Conservation (phyloP, 495 filamentous ascomycete species). For the Clohesyomyces aquaticus region DNA sequence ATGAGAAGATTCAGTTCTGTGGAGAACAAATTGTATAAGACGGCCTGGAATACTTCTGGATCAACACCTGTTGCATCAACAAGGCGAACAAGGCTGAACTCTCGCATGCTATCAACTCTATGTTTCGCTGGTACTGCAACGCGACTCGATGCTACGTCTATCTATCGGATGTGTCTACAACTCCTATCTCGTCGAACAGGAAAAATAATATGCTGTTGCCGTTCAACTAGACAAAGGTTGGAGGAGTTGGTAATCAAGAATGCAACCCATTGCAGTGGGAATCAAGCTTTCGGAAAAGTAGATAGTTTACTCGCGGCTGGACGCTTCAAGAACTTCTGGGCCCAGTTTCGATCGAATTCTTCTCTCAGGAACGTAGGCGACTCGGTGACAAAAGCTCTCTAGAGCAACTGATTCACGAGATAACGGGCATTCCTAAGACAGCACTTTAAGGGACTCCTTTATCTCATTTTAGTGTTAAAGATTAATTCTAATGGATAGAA, state of each 20-base stretch:
- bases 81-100: too few species aligned
- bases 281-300: neutral
- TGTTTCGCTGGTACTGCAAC: too few species aligned
- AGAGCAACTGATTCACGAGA: conserved; percentile 13
- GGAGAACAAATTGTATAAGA: too few species aligned
- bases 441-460: conserved; percentile 26
- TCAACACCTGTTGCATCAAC: too few species aligned
- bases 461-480: conserved; percentile 16
- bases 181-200: neutral
- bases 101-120: too few species aligned
- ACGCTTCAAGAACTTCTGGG: too few species aligned
- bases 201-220: neutral
- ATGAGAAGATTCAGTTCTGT: too few species aligned
- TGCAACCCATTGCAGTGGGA: neutral
- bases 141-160: too few species aligned
- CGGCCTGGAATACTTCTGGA: too few species aligned
- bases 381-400: conserved; percentile 16
- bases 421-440: conserved; percentile 11
- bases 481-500: conserved; percentile 21
- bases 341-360: conserved; percentile 20
- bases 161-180: too few species aligned
- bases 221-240: neutral
- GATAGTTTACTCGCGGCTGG: too few species aligned
- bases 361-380: conserved; percentile 3
- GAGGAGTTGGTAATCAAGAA: neutral